Evolutionary conservation across 163 green algal genomes (phyloP), one percentile per base, ranked within the genome.

Genomic region (Picocystis sp.): DNA sequence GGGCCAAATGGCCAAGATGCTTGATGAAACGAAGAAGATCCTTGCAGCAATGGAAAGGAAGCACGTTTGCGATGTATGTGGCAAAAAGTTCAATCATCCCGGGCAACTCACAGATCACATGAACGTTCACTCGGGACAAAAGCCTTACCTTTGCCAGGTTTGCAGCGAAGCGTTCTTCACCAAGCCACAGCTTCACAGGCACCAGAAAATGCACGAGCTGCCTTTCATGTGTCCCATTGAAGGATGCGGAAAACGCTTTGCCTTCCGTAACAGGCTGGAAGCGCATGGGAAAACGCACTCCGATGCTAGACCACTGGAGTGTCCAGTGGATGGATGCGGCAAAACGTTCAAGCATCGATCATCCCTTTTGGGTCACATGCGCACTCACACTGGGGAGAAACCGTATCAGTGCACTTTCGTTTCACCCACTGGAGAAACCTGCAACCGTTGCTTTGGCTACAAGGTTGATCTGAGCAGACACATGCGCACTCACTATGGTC

Each of bases 321-420:
- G 62, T 41, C 34, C 63, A 14, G 50, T 38, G 57, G 61, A 70
- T 5, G 61, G 61, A n/a, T 70, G 62, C 34, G 58, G 21, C 15
- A 70, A 70, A 56, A 63, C 42, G 3, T 70, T 70, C 62, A 70
- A 70, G 60, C 52, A 42, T 33, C 25, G 44, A 34, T 67, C 56
- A 53, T 63, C 58, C 19, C 62, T 70, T 14, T 34, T 58, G 19
- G 60, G 43, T 22, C 62, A 70, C 62, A 50, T 65, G 62, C 63
- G 62, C 44, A 68, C 62, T 52, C 62, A 70, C 59, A 70, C 62
- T 2, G 61, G 62, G 1, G 62, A 70, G 22, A 70, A 70, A 49
- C 50, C 24, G 1, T 50, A 50, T 55, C 29, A 29, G 19, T 55
- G 19, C 22, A 24, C 24, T 53, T 24, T 24, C 21, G 22, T 55